A percentile compares a stretch with the other conserved stretches of the same genome.
These are phyloP conservation scores for Nemania abortiva DNA, from an alignment of 2,329 filamentous ascomycete species.

Conservation along the genomic window DNA sequence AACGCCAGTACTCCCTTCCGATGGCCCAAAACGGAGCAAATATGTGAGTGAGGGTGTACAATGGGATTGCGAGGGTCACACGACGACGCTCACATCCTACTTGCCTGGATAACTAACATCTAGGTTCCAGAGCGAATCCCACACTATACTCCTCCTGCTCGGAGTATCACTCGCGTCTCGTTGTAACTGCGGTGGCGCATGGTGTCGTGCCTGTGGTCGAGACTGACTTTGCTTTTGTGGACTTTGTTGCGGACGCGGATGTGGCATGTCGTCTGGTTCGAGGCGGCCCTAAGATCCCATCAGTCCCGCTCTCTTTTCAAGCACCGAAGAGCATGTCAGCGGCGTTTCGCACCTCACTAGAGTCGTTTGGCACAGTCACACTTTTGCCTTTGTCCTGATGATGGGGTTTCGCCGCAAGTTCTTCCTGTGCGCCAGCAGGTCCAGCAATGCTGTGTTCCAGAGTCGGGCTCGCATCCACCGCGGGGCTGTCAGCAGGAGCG, in stretches of 20 bases:
- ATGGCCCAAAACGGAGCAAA: slow-evolving; percentile 3
- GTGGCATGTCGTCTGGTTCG: slow-evolving; percentile 40
- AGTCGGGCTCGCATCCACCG: slow-evolving; percentile 52
- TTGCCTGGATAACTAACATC: slow-evolving; percentile 66
- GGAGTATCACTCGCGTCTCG: slow-evolving; percentile 57
- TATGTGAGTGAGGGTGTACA: slow-evolving; percentile 1
- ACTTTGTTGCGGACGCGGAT: slow-evolving; percentile 39
- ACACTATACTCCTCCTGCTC: slow-evolving; percentile 65
- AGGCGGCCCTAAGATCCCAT: slow-evolving; percentile 48
- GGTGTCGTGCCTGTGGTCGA: slow-evolving; percentile 42
- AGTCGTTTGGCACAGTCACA: slow-evolving; percentile 39
- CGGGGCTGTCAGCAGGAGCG: slow-evolving; percentile 56
- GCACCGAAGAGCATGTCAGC: slow-evolving; percentile 66
- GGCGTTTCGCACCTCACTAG: slow-evolving; percentile 64
- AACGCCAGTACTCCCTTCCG: slow-evolving; percentile 23
- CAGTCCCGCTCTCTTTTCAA: slow-evolving; percentile 50
- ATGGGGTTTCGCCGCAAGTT: slow-evolving; percentile 39
- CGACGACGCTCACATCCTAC: slow-evolving; percentile 45
- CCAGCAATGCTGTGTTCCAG: slow-evolving; percentile 43
- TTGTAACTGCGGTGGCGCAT: slow-evolving; percentile 45
- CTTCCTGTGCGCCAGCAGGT: slow-evolving; percentile 47
- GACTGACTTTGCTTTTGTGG: slow-evolving; percentile 40
- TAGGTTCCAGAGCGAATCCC: slow-evolving; percentile 72
- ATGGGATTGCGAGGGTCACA: neutral
- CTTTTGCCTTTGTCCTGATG: slow-evolving; percentile 40